These are phyloP conservation scores for Talaromyces liani DNA, from an alignment of 495 filamentous ascomycete genomes.

Conservation along the genomic window DNA sequence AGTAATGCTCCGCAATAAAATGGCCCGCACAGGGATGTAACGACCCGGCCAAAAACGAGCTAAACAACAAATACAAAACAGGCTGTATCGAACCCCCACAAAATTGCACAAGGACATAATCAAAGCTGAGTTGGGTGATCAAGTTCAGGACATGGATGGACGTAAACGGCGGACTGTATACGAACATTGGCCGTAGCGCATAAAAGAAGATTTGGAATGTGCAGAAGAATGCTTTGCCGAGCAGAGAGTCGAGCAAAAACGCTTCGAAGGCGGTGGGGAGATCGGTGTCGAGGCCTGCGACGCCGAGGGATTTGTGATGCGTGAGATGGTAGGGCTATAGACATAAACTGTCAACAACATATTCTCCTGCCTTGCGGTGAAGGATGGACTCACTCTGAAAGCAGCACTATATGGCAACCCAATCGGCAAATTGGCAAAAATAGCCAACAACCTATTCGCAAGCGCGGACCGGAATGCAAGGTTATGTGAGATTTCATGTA, in stretches of 20 bases:
- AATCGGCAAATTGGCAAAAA: slow-evolving; percentile 94
- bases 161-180: slow-evolving; percentile 85
- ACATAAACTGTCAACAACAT: too few relatives aligned
- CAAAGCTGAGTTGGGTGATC: slow-evolving; percentile 66
- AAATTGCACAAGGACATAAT: slow-evolving; percentile 55
- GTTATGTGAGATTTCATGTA: slow-evolving; percentile 99
- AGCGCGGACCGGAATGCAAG: slow-evolving; percentile 83
- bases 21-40: slow-evolving; percentile 94
- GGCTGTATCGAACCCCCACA: slow-evolving; percentile 47
- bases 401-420: slow-evolving; percentile 93
- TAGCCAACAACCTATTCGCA: slow-evolving; percentile 77
- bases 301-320: slow-evolving; percentile 97
- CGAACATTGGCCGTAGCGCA: slow-evolving; percentile 92
- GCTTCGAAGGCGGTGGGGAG: slow-evolving; percentile 90
- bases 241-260: slow-evolving; percentile 87
- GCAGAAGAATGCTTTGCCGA: slow-evolving; percentile 98
- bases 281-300: slow-evolving; percentile 93
- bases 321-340: slow-evolving; percentile 92
- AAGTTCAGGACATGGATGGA: slow-evolving; percentile 79
- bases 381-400: slow-evolving; percentile 58
- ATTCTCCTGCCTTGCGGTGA: not conserved
- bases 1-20: slow-evolving; percentile 99
- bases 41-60: slow-evolving; percentile 86
- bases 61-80: slow-evolving; percentile 73
- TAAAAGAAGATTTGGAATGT: slow-evolving; percentile 99